A percentile compares a stretch with the other conserved stretches of the same genome.
Evolutionary conservation across 768 basidiomycete genomes (phyloP).

Genomic region (Tricholoma flavovirens): DNA sequence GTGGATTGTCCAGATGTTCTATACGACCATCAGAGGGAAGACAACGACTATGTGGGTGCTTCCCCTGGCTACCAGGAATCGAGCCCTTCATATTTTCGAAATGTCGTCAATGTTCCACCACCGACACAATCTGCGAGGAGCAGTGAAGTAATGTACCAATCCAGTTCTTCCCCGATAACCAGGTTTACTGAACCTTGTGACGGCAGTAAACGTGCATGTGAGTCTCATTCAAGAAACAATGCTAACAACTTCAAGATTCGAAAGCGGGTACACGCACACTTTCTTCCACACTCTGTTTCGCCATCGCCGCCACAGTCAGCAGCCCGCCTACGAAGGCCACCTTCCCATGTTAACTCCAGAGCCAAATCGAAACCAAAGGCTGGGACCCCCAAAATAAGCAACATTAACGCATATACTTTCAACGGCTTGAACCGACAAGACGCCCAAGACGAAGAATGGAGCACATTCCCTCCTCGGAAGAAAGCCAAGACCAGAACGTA

Average conservation of each 20-base stretch:
- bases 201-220: not conserved
- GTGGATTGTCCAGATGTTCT: not conserved
- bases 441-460: slow-evolving; percentile 31
- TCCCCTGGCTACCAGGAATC: not conserved
- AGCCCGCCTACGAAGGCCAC: too few relatives aligned
- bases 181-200: not conserved
- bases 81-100: too few relatives aligned
- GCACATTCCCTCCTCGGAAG: slow-evolving; percentile 29
- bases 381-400: not conserved
- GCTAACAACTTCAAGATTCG: too few relatives aligned
- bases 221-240: not conserved
- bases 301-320: not conserved
- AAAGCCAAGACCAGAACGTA: slow-evolving; percentile 21
- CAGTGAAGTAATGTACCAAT: not conserved
- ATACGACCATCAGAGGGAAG: not conserved
- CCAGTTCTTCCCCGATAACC: not conserved
- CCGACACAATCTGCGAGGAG: not conserved
- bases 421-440: slow-evolving; percentile 25
- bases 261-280: not conserved
- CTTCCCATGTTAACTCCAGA: not conserved
- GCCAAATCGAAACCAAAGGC: not conserved
- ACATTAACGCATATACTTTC: slow-evolving; percentile 25
- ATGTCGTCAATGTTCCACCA: not conserved
- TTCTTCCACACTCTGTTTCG: not conserved
- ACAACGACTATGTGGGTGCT: not conserved